Base-by-base conservation (phyloP, 768 basidiomycete genomes). In the Zangia roseola region DNA sequence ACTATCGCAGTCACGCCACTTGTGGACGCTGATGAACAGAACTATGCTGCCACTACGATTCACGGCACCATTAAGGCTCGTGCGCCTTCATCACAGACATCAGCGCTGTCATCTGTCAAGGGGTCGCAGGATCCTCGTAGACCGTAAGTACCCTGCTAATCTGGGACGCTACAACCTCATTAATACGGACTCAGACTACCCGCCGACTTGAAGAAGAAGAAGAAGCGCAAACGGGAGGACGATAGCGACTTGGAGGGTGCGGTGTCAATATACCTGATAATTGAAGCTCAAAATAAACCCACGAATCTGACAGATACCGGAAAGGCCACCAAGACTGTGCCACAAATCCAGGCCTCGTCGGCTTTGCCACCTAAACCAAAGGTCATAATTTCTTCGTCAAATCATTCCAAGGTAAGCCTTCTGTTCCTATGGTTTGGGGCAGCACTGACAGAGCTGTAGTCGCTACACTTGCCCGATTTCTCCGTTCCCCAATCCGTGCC, bases 151-250 rank as follows among this genome's bases (percentile, higher is more conserved):
- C 36, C 38, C 50, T 40, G 39, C 46, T 20, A 26, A 37, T 34
- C 21, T 23, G 36, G 19, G 31, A 68, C 68, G 35, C 57, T 63
- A n/a, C 10, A 28, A 23, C 10, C 39, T 59, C 1, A 48, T 26
- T 9, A 25, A 23, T 34, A 26, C 31, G 28, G 1, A 17, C 31
- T 17, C 40, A 74, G 70, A 47, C 42, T 63, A 43, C 54, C 66
- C 10, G 78, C 82, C 12, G 86, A 87, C 40, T 52, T 73, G 24
- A 87, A 84, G 70, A 88, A 86, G 74, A 89, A 88, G 72, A 89
- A 90, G 71, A 91, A 91, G 63, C 86, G 89, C 68, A 89, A 87
- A 76, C 79, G 86, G 47, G 88, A 88, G 9, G 82, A 79, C 33
- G 83, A 82, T n/a, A 86, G 84, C 55, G 88, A 90, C 54, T 66